phyloP scores from a whole-genome alignment of 768 basidiomycete genomes.

The Auricularia sp. region DNA sequence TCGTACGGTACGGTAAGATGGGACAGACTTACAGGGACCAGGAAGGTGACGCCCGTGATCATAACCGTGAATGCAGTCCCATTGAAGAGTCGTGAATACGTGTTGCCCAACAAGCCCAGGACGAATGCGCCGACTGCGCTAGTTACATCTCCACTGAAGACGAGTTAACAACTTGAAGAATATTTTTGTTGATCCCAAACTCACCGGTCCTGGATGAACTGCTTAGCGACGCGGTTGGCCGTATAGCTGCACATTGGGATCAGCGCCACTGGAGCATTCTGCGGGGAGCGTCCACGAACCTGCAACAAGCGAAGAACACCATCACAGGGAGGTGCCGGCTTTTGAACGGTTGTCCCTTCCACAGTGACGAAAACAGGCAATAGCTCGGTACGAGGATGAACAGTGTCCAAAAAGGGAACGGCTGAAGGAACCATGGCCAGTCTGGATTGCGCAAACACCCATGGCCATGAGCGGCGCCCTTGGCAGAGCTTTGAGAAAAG shows the following conservation, averaged over 20 bases:
- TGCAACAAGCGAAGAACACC: constrained; percentile 74
- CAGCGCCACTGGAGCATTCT: not conserved
- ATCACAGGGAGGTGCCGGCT: constrained; percentile 68
- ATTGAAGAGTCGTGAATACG: constrained; percentile 71
- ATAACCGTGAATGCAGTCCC: constrained; percentile 86
- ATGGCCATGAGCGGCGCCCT: constrained; percentile 35
- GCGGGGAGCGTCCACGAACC: constrained; percentile 31
- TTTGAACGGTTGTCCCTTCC: constrained; percentile 67
- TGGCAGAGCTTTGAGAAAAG: constrained; percentile 39
- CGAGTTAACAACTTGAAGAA: not conserved
- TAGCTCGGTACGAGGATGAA: constrained; percentile 70
- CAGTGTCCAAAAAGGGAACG: constrained; percentile 69
- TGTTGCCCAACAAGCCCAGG: constrained; percentile 66
- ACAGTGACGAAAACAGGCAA: constrained; percentile 59
- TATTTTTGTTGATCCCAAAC: not conserved
- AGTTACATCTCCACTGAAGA: constrained; percentile 49
- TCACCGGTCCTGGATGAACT: constrained; percentile 71
- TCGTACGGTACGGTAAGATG: not conserved
- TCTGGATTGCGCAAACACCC: constrained; percentile 62
- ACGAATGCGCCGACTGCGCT: constrained; percentile 80
- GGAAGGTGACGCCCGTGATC: constrained; percentile 80
- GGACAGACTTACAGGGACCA: constrained; percentile 60
- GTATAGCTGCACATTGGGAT: constrained; percentile 13
- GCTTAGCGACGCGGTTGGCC: constrained; percentile 73
- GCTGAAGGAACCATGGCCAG: constrained; percentile 71